These are phyloP conservation scores for Peniophora sp. DNA, from an alignment of 1,284 basidiomycete genomes.

Conservation along the genomic window DNA sequence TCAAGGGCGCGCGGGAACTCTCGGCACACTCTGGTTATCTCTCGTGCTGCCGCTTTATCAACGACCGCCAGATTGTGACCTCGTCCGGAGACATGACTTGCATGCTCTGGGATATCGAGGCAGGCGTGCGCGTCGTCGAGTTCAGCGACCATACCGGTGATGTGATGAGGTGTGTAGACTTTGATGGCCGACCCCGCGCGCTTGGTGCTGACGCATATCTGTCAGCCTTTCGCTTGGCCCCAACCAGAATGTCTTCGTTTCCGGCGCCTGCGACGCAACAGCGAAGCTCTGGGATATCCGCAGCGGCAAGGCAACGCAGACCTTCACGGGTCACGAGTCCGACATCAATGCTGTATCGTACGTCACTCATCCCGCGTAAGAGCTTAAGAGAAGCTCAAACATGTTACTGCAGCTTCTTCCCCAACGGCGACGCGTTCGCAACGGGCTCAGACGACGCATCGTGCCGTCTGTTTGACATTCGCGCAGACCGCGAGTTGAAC, in stretches of 20 bases:
- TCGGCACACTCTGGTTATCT: conserved; percentile 97
- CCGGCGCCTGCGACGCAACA: conserved; percentile 96
- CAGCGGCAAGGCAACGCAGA: conserved; percentile 94
- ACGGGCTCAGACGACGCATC: conserved; percentile 99
- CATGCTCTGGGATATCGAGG: conserved; percentile 99
- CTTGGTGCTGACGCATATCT: conserved; percentile 8
- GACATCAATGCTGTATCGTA: conserved; percentile 99
- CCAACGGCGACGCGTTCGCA: conserved; percentile 97
- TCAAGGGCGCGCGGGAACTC: conserved; percentile 82
- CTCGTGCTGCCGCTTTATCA: conserved; percentile 96
- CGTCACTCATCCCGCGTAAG: conserved; percentile 24
- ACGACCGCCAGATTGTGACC: conserved; percentile 96
- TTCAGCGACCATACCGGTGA: conserved; percentile 99
- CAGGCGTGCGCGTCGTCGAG: conserved; percentile 90
- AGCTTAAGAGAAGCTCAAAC: neutral
- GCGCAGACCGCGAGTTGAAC: conserved; percentile 95
- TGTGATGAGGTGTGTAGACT: conserved; percentile 83
- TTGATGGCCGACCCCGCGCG: neutral
- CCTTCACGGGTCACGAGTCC: conserved; percentile 97
- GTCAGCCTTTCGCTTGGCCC: conserved; percentile 91
- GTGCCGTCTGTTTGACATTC: conserved; percentile 95
- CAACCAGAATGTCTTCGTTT: conserved; percentile 94
- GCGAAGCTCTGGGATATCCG: conserved; percentile 99
- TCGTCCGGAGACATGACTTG: conserved; percentile 99
- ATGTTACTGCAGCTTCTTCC: conserved; percentile 71